phyloP scores from a whole-genome alignment of 768 basidiomycete genomes.

The Termitomyces sp. region DNA sequence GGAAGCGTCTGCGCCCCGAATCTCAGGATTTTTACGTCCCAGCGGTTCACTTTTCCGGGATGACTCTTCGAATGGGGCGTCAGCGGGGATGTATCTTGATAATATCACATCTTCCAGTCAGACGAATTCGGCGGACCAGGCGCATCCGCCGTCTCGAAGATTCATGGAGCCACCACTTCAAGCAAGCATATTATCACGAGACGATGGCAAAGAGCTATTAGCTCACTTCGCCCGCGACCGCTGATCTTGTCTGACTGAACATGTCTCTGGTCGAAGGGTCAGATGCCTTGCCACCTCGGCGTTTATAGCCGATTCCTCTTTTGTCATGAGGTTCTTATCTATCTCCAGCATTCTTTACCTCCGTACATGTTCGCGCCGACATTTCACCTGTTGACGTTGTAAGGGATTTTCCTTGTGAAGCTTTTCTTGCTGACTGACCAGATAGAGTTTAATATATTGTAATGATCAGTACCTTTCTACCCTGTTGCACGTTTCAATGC shows the following conservation, averaged over 20 bases:
- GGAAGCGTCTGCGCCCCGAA: constrained; percentile 72
- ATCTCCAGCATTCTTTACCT: background rate
- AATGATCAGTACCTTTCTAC: background rate
- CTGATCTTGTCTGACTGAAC: constrained; percentile 10
- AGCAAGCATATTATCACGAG: constrained; percentile 24
- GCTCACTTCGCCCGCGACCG: constrained; percentile 19
- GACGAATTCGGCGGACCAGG: constrained; percentile 23
- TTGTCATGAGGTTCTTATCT: background rate
- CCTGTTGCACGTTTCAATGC: background rate
- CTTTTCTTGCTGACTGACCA: background rate
- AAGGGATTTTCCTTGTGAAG: background rate
- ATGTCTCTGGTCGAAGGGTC: constrained; percentile 3
- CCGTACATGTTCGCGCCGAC: constrained; percentile 7
- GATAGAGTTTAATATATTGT: constrained; percentile 4
- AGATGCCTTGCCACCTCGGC: constrained; percentile 6
- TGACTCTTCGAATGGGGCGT: constrained; percentile 8
- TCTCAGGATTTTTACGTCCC: constrained; percentile 30
- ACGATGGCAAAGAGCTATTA: constrained; percentile 25
- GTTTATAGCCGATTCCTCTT: constrained; percentile 2
- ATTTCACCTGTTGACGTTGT: constrained; percentile 3
- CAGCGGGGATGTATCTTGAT: constrained; percentile 23
- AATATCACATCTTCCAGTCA: constrained; percentile 16
- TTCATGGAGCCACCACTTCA: constrained; percentile 27
- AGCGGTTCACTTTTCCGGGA: constrained; percentile 29
- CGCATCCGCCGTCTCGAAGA: constrained; percentile 27